Evolutionary conservation across 2,329 filamentous ascomycete genomes (phyloP).

Genomic region (Trichoderma sp.): DNA sequence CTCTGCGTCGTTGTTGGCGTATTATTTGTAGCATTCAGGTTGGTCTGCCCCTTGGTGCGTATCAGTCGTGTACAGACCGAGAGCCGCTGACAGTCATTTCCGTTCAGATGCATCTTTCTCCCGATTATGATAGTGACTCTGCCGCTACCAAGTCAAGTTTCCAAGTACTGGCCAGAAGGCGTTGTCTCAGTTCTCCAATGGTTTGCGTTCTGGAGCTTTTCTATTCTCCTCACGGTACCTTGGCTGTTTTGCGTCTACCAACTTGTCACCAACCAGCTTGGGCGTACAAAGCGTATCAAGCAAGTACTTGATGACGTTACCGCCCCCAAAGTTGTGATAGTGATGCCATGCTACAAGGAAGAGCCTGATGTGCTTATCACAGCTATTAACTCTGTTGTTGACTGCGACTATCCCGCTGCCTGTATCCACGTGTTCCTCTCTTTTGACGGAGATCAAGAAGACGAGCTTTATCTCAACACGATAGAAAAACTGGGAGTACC

Average conservation of each 20-base stretch:
- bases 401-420: slow-evolving; percentile 88
- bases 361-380: slow-evolving; percentile 80
- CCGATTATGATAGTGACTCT: slow-evolving; percentile 94
- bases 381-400: slow-evolving; percentile 87
- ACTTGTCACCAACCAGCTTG: slow-evolving; percentile 83
- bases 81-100: background rate
- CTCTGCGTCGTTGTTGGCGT: slow-evolving; percentile 76
- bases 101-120: slow-evolving; percentile 74
- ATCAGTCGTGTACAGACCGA: background rate
- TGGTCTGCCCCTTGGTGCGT: background rate
- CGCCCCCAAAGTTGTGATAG: slow-evolving; percentile 90
- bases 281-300: slow-evolving; percentile 80
- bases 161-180: slow-evolving; percentile 68
- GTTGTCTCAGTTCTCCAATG: slow-evolving; percentile 80
- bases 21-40: slow-evolving; percentile 62
- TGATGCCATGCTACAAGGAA: slow-evolving; percentile 97
- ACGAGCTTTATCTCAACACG: slow-evolving; percentile 86
- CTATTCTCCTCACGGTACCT: slow-evolving; percentile 79
- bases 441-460: slow-evolving; percentile 87
- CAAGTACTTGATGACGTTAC: slow-evolving; percentile 80
- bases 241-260: slow-evolving; percentile 95
- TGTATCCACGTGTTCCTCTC: slow-evolving; percentile 96
- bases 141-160: slow-evolving; percentile 74
- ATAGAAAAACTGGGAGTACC: slow-evolving; percentile 84
- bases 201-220: slow-evolving; percentile 96